phyloP scores from a whole-genome alignment of 129 eudicot species.

The Artemisia argyi region DNA sequence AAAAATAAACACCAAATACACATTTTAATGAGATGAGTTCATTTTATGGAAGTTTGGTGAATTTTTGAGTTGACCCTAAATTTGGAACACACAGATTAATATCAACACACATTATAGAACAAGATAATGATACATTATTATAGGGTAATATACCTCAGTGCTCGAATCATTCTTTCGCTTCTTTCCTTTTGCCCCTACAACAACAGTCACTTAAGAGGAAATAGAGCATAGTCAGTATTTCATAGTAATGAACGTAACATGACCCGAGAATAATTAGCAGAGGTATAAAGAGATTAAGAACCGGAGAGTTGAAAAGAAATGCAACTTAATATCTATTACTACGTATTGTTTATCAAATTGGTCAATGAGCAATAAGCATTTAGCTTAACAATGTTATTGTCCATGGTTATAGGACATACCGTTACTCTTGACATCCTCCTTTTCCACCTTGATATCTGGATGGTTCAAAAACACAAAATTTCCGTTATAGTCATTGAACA shows the following conservation, averaged over 20 bases:
- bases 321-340: neutral
- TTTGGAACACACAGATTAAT: conserved; percentile 2
- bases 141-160: conserved; percentile 55
- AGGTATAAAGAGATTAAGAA: conserved; percentile 13
- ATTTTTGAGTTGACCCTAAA: conserved; percentile 14
- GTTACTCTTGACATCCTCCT: conserved; percentile 40
- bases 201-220: conserved; percentile 7
- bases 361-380: neutral
- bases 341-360: neutral
- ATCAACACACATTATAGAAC: neutral
- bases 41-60: neutral
- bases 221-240: neutral
- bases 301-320: conserved; percentile 14
- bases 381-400: neutral
- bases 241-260: neutral
- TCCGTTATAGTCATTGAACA: neutral
- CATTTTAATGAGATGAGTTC: conserved; percentile 14
- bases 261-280: conserved; percentile 11
- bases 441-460: conserved; percentile 60
- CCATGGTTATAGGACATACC: conserved; percentile 41
- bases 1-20: conserved; percentile 10
- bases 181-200: conserved; percentile 76
- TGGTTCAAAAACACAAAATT: neutral
- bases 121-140: neutral
- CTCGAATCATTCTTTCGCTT: conserved; percentile 75